Evolutionary conservation across 2,329 filamentous ascomycete genomes (phyloP), one percentile per base, ranked within the genome.

Genomic region (Exophiala phaeomuriformis): DNA sequence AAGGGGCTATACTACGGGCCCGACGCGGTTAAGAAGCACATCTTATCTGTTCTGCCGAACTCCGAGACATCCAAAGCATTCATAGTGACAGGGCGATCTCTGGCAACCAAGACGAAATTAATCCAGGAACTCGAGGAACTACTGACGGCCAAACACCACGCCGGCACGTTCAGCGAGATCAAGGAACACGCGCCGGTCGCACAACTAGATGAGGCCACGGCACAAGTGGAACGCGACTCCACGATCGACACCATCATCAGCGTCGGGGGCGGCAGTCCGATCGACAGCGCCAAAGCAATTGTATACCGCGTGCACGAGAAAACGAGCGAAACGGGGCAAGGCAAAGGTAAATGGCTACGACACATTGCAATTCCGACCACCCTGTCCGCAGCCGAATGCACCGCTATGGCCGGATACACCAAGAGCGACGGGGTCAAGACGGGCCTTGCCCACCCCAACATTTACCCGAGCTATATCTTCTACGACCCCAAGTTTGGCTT

Each of bases 141-240:
- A 0, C 68, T 81, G 0, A 72, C 71, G 3, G 58, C 67, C 9
- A 60, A 66, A 32, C 67, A 66, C 41, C 76, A 79, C 61, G 77
- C 76, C 1, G 75, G 76, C 54, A 81, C 78, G 0, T 81, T 79
- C 63, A 69, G 69, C 58, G 74, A 75, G 59, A 80, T 81, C 54
- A 73, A 73, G 46, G 73, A 80, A 59, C 78, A 81, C 64, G 77
- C 77, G 2, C 78, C 78, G 1, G 68, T 80, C n/a, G 73, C 73
- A 2, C 67, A 79, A 42, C 68, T 81, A 1, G 77, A 79, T 60
- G 69, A 77, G 60, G 77, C 77, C 1, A 77, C 75, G 1, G 65
- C 72, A 8, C 59, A 72, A 1, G 74, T 80, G 4, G 58, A 68
- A 42, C 66, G 71, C 10, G 74, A 79, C 56, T 44, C 61, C 1